Percentiles rank a stretch among this genome's conserved stretches.
Evolutionary conservation across 345 rosid species (phyloP).

Genomic region (Rhodamnia rubescens): DNA sequence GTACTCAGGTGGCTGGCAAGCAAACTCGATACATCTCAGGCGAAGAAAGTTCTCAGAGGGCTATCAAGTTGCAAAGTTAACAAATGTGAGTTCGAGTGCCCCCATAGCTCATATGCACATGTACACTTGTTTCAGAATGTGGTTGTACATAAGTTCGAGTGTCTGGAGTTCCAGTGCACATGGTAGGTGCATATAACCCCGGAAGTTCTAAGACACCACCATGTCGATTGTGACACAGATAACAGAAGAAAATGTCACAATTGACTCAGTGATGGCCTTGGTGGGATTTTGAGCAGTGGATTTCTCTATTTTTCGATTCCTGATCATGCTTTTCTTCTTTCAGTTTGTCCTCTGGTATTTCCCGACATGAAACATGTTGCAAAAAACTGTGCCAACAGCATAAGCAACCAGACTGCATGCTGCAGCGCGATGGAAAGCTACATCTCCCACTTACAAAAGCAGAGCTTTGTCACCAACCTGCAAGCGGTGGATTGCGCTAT

Average conservation of each 20-base stretch:
- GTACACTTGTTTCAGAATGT: background rate
- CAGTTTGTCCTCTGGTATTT: slow-evolving; percentile 89
- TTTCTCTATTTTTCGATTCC: background rate
- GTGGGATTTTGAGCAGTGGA: background rate
- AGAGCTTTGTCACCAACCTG: slow-evolving; percentile 83
- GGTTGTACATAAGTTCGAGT: background rate
- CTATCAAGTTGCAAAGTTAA: slow-evolving; percentile 83
- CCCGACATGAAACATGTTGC: slow-evolving; percentile 61
- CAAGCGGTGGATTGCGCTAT: slow-evolving; percentile 92
- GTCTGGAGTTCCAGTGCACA: background rate
- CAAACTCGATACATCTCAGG: slow-evolving; percentile 48
- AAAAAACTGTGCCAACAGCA: slow-evolving; percentile 44
- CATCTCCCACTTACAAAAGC: slow-evolving; percentile 88
- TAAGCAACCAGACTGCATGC: slow-evolving; percentile 51
- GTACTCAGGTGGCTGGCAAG: slow-evolving; percentile 85
- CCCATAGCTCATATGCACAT: background rate
- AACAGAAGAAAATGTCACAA: background rate
- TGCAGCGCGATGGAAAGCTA: slow-evolving; percentile 76
- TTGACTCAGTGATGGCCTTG: background rate
- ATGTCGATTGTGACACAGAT: background rate
- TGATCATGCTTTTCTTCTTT: slow-evolving; percentile 7
- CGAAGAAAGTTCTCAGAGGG: slow-evolving; percentile 73
- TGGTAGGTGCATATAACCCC: background rate
- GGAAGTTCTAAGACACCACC: background rate
- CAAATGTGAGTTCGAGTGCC: slow-evolving; percentile 36